These are phyloP conservation scores for Suillus decipiens DNA, from an alignment of 768 basidiomycete species.

Conservation along the genomic window DNA sequence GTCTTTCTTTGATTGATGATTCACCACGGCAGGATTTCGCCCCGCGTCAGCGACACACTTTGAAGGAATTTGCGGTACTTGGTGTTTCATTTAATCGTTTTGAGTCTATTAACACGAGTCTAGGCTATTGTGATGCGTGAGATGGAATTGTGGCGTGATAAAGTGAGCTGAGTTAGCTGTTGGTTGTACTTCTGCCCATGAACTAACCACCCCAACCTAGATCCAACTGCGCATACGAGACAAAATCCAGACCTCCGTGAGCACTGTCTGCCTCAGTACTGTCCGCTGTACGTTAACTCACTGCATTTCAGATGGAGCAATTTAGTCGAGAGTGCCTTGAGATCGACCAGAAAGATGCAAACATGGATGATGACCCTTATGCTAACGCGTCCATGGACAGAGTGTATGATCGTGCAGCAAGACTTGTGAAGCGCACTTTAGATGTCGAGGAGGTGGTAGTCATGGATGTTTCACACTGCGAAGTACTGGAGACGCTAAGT, in stretches of 20 bases:
- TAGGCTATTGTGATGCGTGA: constrained; percentile 89
- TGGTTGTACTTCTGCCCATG: not conserved
- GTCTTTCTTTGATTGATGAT: constrained; percentile 84
- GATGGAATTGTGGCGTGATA: constrained; percentile 94
- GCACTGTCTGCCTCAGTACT: constrained; percentile 24
- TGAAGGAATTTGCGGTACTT: constrained; percentile 87
- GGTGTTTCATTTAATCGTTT: not conserved
- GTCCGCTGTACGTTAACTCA: not conserved
- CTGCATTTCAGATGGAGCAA: constrained; percentile 74
- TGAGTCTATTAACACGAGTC: constrained; percentile 13
- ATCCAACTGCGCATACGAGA: constrained; percentile 90
- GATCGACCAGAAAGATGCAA: constrained; percentile 59
- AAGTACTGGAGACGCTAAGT: constrained; percentile 72
- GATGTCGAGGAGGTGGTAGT: constrained; percentile 92
- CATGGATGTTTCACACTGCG: constrained; percentile 90
- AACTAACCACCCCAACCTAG: constrained; percentile 34
- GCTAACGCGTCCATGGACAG: constrained; percentile 67
- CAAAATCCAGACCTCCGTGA: constrained; percentile 84
- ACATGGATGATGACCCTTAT: constrained; percentile 23
- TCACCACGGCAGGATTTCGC: constrained; percentile 81
- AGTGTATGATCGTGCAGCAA: constrained; percentile 88
- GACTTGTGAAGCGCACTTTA: constrained; percentile 84
- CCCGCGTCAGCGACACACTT: constrained; percentile 84
- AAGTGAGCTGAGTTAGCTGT: constrained; percentile 45
- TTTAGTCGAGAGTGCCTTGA: constrained; percentile 95